Evolutionary conservation across 192 early-diverging fungal genomes (phyloP), one percentile per base, ranked within the genome.

Genomic region (Backusella australiensis): DNA sequence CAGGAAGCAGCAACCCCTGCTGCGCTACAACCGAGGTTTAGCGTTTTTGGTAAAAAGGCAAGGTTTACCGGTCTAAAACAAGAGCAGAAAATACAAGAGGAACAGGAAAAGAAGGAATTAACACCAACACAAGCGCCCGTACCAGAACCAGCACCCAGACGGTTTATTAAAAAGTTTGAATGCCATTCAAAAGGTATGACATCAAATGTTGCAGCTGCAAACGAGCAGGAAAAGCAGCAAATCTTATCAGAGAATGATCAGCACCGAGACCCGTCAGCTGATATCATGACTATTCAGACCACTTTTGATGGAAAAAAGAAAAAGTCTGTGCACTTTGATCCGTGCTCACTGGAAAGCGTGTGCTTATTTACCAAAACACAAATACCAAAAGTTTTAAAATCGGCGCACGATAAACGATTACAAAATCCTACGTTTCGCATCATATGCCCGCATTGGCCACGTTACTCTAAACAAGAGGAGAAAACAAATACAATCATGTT

Each of bases 361-460:
- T 86, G 88, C 72, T 83, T 91, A 71, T 93, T 93, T 81, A 84
- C 89, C 36, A 89, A 91, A 83, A 87, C 83, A 14, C 87, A 93
- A 81, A 89, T 79, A 75, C 92, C 92, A 21, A 41, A 39, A 19
- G 26, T 19, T n/a, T n/a, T 71, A 32, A 71, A 71, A 49, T 23
- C 26, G 15, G 70, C 39, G 49, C 68, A 69, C 21, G 68, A 69
- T 69, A 69, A 69, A 39, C 8, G 35, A 39, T 7, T 34, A 44
- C 14, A 71, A 12, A 63, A 63, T 63, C 56, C 56, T 63, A 63
- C 56, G 21, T 70, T 71, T 71, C 70, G 70, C 6, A 44, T 71
- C 42, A 49, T 71, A 39, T 71, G 70, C 7, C 44, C 44, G 26
- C 35, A 71, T 14, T 71, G 70, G 70, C 70, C 70, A 71, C 74